Conservation (phyloP, 805 yeast genomes). For the Middelhovenomyces tepae region DNA sequence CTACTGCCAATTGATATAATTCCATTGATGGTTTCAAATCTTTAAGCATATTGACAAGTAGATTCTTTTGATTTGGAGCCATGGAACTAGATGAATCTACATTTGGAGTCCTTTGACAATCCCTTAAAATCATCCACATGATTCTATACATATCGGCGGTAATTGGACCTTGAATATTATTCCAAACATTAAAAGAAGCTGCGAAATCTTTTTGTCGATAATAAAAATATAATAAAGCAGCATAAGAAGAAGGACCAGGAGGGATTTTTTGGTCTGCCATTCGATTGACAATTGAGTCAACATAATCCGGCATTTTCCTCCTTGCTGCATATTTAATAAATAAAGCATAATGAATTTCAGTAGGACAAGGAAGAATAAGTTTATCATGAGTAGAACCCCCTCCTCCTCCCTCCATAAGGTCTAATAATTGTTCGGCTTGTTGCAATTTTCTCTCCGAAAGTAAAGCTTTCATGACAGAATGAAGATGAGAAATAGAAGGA, state of each 20-base stretch:
- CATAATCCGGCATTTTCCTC: slow-evolving; percentile 8
- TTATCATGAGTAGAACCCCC: background rate
- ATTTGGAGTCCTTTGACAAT: too few species aligned
- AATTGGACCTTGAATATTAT: slow-evolving; percentile 1
- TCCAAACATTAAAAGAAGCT: slow-evolving; percentile 2
- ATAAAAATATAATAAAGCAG: slow-evolving; percentile 12
- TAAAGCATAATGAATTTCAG: slow-evolving; percentile 11
- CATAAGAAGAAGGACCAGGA: slow-evolving; percentile 12
- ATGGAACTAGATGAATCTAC: too few species aligned
- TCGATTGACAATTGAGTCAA: slow-evolving; percentile 8
- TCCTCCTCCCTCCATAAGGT: slow-evolving; percentile 9
- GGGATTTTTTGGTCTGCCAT: slow-evolving; percentile 9
- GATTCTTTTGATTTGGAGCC: too few species aligned
- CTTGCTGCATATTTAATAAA: slow-evolving; percentile 16
- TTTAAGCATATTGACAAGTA: too few species aligned
- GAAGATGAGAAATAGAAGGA: slow-evolving; percentile 8
- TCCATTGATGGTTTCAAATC: too few species aligned
- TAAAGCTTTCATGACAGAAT: slow-evolving; percentile 13
- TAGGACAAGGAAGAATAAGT: slow-evolving; percentile 9
- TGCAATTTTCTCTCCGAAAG: slow-evolving; percentile 10
- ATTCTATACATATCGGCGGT: too few species aligned
- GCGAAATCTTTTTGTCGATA: slow-evolving; percentile 11
- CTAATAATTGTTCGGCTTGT: slow-evolving; percentile 9
- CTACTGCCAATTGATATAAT: too few species aligned
- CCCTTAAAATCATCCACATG: too few species aligned